Evolutionary conservation across 2,329 filamentous ascomycete genomes (phyloP), one percentile per base, ranked within the genome.

Genomic region (Colletotrichum eremochloae): DNA sequence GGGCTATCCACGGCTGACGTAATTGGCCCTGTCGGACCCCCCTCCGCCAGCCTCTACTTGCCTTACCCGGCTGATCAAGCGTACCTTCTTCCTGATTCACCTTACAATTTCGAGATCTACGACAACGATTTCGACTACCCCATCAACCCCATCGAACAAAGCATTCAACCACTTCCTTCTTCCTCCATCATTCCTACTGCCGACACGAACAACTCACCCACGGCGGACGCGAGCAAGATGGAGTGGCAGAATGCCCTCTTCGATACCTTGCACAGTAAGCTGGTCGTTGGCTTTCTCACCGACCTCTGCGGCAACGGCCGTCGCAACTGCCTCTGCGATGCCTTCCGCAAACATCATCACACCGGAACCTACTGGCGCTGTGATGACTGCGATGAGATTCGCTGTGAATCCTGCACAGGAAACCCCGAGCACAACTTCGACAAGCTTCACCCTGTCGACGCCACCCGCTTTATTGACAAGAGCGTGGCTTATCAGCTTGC

Each of bases 381-480:
- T 68, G n/a, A 50, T 0, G 72, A 76, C 6, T 86, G 84, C 68
- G 75, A 69, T 8, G 77, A 77, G 8, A 79, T 79, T n/a, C 80
- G 82, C 18, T 86, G 84, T 75, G 71, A 72, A 14, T 76, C 72
- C 38, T 86, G 84, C 68, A 75, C 76, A 11, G 82, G 83, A 1
- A 85, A 85, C 42, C 84, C 84, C 0, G 44, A 55, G 0, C 84
- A 86, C 69, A 33, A 75, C 2, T 80, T 80, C 60, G 29, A 18
- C 6, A 38, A 64, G 2, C 74, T 74, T 8, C 29, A 66, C 31
- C 44, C 65, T 5, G n/a, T 72, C 31, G 31, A 69, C 24, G 14
- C 29, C 12, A 24, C 48, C 4, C 40, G 50, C 40, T 31, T 57
- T 5, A 40, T 36, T 11, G 52, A 68, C 48, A 56, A 55, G 20